These are phyloP conservation scores for Sambucus nigra DNA, from an alignment of 129 eudicot genomes.

Conservation along the genomic window DNA sequence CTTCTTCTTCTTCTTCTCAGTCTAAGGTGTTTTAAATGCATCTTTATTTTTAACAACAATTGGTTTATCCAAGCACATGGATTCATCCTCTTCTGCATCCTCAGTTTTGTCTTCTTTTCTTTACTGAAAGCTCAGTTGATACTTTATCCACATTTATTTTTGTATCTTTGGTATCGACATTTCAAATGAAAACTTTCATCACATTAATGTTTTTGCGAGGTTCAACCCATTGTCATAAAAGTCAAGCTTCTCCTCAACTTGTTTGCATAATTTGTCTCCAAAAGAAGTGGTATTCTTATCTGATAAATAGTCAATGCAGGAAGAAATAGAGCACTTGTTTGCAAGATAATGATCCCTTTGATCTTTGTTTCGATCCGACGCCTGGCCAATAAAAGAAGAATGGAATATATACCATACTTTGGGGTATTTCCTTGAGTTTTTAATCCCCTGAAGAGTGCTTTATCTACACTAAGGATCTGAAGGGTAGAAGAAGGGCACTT, in stretches of 20 bases:
- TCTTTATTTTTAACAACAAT: no score
- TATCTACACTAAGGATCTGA: conserved; percentile 94
- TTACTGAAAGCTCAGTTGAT: no score
- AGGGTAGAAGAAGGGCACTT: conserved; percentile 96
- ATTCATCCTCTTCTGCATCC: no score
- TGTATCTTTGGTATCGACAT: conserved; percentile 31
- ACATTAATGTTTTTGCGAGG: conserved; percentile 93
- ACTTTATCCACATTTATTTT: conserved; percentile 62
- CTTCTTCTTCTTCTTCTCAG: no score
- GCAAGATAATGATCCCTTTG: conserved; percentile 99
- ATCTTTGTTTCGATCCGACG: conserved; percentile 83
- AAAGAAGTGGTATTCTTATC: conserved; percentile 60
- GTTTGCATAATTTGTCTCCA: conserved; percentile 86
- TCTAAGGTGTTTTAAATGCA: no score
- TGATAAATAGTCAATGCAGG: conserved; percentile 80
- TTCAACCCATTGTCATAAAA: conserved; percentile 51
- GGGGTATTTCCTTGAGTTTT: conserved; percentile 94
- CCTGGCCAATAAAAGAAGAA: conserved; percentile 92
- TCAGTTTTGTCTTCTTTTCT: no score
- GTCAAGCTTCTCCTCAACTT: conserved; percentile 80
- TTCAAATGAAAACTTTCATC: conserved; percentile 74
- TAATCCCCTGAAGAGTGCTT: conserved; percentile 93
- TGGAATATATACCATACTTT: conserved; percentile 90
- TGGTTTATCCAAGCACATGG: no score
- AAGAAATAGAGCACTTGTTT: conserved; percentile 92